Conservation (phyloP, 331 rosid genomes). For the Saraca asoca region DNA sequence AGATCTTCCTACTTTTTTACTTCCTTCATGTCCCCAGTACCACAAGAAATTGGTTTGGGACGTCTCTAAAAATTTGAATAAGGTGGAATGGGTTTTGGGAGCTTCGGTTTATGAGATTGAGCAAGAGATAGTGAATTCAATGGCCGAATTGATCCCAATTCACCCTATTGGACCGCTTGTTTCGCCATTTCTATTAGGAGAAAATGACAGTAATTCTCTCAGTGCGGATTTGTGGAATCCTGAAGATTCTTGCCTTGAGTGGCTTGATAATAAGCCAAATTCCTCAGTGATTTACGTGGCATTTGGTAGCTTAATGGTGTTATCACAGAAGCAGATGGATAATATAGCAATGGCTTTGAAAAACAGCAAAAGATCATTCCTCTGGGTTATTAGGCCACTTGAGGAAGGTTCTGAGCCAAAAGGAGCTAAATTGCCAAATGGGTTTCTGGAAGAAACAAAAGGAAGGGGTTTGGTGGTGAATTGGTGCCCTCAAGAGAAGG, state of each 20-base stretch:
- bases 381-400: slow-evolving; percentile 45
- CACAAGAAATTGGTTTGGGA: slow-evolving; percentile 8
- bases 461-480: slow-evolving; percentile 40
- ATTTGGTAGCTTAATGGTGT: slow-evolving; percentile 45
- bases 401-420: neutral
- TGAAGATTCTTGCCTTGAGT: slow-evolving; percentile 40
- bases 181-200: slow-evolving; percentile 41
- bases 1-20: slow-evolving; percentile 45
- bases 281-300: slow-evolving; percentile 45
- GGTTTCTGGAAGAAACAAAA: slow-evolving; percentile 38
- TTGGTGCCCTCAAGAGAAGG: slow-evolving; percentile 59
- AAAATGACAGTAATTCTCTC: slow-evolving; percentile 4
- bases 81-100: slow-evolving; percentile 43
- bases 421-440: slow-evolving; percentile 24
- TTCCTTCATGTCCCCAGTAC: slow-evolving; percentile 29
- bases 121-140: slow-evolving; percentile 34
- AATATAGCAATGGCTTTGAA: slow-evolving; percentile 41
- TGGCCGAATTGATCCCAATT: slow-evolving; percentile 34
- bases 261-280: slow-evolving; percentile 36
- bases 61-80: slow-evolving; percentile 4
- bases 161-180: slow-evolving; percentile 48
- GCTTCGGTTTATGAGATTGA: slow-evolving; percentile 46
- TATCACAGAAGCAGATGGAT: slow-evolving; percentile 40
- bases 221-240: slow-evolving; percentile 32
- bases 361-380: slow-evolving; percentile 37